phyloP scores from a whole-genome alignment of 805 yeast species.

The Spathaspora arborariae region DNA sequence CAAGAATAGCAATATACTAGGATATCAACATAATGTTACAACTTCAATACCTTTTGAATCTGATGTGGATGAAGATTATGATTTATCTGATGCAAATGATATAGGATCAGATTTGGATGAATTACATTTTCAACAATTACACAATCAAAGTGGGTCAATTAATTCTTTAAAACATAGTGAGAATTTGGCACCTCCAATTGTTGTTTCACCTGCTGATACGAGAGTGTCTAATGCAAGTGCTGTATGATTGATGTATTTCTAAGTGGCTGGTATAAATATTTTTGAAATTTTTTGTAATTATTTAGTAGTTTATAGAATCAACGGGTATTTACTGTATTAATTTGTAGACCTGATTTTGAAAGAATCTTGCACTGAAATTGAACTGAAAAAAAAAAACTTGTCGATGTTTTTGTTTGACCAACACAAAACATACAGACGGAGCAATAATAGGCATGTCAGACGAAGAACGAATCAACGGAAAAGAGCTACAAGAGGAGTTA shows the following conservation, averaged over 20 bases:
- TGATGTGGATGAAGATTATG: slow-evolving; percentile 32
- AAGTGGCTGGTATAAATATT: neutral
- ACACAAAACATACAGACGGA: neutral
- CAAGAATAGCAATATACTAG: slow-evolving; percentile 33
- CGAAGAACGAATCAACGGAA: slow-evolving; percentile 12
- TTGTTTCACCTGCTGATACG: neutral
- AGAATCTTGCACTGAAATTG: too few relatives aligned
- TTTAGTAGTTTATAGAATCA: neutral
- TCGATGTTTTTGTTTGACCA: neutral
- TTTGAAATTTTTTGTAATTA: neutral
- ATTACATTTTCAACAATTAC: slow-evolving; percentile 6
- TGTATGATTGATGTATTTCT: neutral
- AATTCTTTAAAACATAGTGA: neutral
- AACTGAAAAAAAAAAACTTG: neutral
- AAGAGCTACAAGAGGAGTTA: slow-evolving; percentile 15
- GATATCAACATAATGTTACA: slow-evolving; percentile 32
- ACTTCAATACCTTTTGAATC: slow-evolving; percentile 44
- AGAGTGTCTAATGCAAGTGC: neutral
- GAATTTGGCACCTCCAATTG: slow-evolving; percentile 3
- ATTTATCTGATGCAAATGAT: slow-evolving; percentile 17
- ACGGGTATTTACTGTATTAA: neutral
- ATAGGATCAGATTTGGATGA: slow-evolving; percentile 8
- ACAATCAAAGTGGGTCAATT: neutral
- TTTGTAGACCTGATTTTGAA: too few relatives aligned
- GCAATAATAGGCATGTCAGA: slow-evolving; percentile 21